Base-by-base conservation (phyloP, 495 filamentous ascomycete species). In the Penicillium macrosclerotiorum region DNA sequence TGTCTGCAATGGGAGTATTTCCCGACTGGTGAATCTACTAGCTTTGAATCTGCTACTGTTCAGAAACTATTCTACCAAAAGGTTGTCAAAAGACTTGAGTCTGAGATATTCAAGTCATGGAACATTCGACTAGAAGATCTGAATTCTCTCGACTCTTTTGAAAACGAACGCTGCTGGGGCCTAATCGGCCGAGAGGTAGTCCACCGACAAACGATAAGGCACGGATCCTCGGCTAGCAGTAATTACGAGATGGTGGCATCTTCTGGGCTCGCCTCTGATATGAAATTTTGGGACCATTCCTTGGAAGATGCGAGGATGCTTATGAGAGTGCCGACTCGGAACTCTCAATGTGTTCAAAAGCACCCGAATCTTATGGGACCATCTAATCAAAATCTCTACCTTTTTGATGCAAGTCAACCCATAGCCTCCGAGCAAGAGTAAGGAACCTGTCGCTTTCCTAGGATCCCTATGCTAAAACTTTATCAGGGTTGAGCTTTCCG, bases 41-140 rank as follows among this genome's bases (percentile, higher is more conserved):
- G 45, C 44, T 64, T 64, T 30, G 61, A 64, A 26, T 43, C 36
- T 52, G 47, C 47, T 43, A 55, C 42, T 31, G 61, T 64, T 38
- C 61, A 64, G 40, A 45, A 59, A 38, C 61, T 62, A 32, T 64
- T 64, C 55, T 64, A 64, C 13, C 59, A 64, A 37, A 64, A 64
- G 25, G 61, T 64, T 17, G 51, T 64, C 46, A 64, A 64, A 60
- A 47, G 61, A 47, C 61, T 64, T 36, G 61, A 64, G 49, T 32
- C 55, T 47, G 61, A 46, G 51, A 62, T 64, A 43, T 62, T 60
- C 55, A 62, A 64, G 55, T 13, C 49, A 7, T 64, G 61, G 59
- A 16, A 55, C 39, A 32, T 64, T 55, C 61, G 61, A 50, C 45
- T 60, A 42, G 59, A 64, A 49, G 31, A 65, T 19, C 42, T 65